Conservation (phyloP, 495 filamentous ascomycete species). For the Tuber magnatum region DNA sequence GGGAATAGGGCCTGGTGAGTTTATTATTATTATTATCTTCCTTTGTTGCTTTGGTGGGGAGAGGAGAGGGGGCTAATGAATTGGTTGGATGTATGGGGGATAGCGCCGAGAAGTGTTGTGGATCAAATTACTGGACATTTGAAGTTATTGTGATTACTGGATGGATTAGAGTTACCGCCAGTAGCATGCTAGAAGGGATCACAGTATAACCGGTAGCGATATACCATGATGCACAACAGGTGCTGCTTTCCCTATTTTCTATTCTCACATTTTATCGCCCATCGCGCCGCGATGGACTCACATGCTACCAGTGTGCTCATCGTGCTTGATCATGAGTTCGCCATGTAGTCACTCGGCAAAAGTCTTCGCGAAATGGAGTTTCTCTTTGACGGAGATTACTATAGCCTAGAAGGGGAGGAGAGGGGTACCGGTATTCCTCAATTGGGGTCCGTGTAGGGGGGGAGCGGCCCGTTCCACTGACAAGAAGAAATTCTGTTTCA, state of each 20-base stretch:
- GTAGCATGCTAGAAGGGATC: neutral
- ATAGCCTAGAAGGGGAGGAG: neutral
- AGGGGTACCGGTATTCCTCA: neutral
- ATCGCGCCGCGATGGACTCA: too few relatives aligned
- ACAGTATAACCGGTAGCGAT: neutral
- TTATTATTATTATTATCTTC: neutral
- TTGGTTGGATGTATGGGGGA: neutral
- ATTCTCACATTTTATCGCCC: neutral
- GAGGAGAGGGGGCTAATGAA: slow-evolving; percentile 13
- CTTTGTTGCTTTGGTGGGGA: neutral
- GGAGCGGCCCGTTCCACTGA: neutral
- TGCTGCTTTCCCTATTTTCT: slow-evolving; percentile 10
- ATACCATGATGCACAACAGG: slow-evolving; percentile 15
- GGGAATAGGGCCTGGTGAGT: slow-evolving; percentile 61
- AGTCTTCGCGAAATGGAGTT: neutral
- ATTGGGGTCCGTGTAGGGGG: too few relatives aligned
- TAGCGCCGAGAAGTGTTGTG: slow-evolving; percentile 74
- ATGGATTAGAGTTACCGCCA: neutral
- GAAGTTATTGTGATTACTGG: slow-evolving; percentile 63
- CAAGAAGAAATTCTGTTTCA: neutral
- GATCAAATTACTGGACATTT: slow-evolving; percentile 79
- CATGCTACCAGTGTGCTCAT: neutral
- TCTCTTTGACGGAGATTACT: neutral
- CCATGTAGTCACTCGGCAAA: neutral
- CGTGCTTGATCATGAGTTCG: neutral